These are phyloP conservation scores for Lipomyces sp. DNA, from an alignment of 805 yeast species.

Conservation along the genomic window DNA sequence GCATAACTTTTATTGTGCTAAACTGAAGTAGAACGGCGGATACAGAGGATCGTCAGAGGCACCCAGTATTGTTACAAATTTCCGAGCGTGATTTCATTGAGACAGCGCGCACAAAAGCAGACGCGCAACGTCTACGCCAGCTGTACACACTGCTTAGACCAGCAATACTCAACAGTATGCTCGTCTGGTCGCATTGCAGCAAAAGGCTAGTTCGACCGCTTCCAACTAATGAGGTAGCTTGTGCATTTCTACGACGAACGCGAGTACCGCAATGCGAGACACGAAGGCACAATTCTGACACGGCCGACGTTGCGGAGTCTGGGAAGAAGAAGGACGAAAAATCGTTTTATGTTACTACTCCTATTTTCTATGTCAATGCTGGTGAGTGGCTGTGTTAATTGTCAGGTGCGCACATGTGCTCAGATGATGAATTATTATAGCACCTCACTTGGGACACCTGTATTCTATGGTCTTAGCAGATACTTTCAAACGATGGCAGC, in stretches of 20 bases:
- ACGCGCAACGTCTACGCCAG: not conserved
- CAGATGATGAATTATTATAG: slow-evolving; percentile 28
- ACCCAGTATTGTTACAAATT: too few relatives aligned
- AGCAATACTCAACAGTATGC: not conserved
- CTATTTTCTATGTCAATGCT: slow-evolving; percentile 96
- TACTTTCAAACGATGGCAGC: slow-evolving; percentile 74
- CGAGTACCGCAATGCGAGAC: not conserved
- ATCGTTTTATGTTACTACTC: slow-evolving; percentile 71
- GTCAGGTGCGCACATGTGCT: not conserved
- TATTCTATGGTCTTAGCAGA: slow-evolving; percentile 88
- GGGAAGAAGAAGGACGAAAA: slow-evolving; percentile 22
- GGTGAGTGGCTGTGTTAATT: slow-evolving; percentile 17
- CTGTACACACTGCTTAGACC: not conserved
- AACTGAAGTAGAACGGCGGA: too few relatives aligned
- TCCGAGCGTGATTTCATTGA: not conserved
- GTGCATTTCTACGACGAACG: not conserved
- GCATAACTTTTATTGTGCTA: too few relatives aligned
- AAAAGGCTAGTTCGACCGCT: not conserved
- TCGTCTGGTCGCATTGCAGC: slow-evolving; percentile 2
- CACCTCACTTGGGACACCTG: slow-evolving; percentile 92
- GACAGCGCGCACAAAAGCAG: not conserved
- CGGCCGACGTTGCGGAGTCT: not conserved
- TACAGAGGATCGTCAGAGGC: too few relatives aligned
- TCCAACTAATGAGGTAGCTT: not conserved
- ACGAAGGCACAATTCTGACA: not conserved